These are phyloP conservation scores for Salix udensis DNA, from an alignment of 345 rosid genomes.

Conservation along the genomic window DNA sequence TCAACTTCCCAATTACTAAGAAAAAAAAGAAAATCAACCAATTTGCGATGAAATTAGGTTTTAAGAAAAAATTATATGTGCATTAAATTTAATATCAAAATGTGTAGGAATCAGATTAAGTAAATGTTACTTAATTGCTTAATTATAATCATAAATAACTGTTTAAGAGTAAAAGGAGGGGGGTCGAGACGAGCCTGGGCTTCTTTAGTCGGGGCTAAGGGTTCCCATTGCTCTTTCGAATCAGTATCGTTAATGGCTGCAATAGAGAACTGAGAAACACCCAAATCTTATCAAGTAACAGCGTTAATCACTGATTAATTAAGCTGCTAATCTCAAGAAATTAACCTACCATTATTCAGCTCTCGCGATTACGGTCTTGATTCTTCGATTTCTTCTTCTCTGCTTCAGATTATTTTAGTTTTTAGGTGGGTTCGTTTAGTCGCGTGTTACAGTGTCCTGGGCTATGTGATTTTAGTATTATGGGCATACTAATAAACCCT, in stretches of 20 bases:
- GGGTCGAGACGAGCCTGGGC: conserved; percentile 58
- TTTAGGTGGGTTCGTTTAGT: too few species aligned
- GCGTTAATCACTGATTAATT: too few species aligned
- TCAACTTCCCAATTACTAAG: neutral
- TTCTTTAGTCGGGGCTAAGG: conserved; percentile 95
- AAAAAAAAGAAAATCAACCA: neutral
- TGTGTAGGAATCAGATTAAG: neutral
- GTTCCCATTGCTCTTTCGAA: conserved; percentile 84
- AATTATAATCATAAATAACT: neutral
- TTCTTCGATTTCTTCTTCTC: too few species aligned
- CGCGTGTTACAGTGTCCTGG: neutral
- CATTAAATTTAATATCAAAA: neutral
- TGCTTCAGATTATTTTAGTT: too few species aligned
- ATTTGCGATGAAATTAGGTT: neutral
- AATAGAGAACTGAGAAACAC: conserved; percentile 66
- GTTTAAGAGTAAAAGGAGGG: neutral
- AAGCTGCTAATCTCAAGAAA: too few species aligned
- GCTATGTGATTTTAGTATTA: neutral
- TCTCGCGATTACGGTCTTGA: too few species aligned
- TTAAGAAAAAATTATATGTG: neutral
- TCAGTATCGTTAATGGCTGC: conserved; percentile 94
- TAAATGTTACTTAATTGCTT: neutral
- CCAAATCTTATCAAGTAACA: too few species aligned
- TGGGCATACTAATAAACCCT: neutral
- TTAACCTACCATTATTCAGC: too few species aligned